Evolutionary conservation across 1,139 yeast species (phyloP), one percentile per base, ranked within the genome.

Genomic region (Pichia norvegensis): DNA sequence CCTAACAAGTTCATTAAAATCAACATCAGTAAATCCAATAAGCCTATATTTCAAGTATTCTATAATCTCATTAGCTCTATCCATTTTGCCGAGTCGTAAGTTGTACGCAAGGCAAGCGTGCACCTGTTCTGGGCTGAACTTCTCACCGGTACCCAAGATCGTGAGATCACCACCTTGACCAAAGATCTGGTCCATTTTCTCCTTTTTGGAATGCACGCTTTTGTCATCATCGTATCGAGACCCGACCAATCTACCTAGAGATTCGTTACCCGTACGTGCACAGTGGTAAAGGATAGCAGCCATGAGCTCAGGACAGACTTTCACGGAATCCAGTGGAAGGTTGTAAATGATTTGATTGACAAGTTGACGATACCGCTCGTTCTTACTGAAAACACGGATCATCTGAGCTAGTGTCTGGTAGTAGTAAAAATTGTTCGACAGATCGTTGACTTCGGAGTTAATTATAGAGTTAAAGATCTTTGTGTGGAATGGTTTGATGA

Each of bases 21-120:
- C 62, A 20, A 33, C 38, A 4, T 55, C 49, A 8, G 45, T 46
- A 40, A 59, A 55, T 14, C 48, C 41, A n/a, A 59, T 50, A 16
- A 58, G 43, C 35, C 57, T 50, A 13, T 52, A 50, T 31, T 51
- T 52, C 10, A 60, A 53, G 43, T 54, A 59, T 4, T 51, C 46
- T 11, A 61, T 44, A 4, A 73, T 64, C 43, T 64, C 65, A 42
- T 70, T 67, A 1, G 69, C 72, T 38, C 73, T 70, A 6, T 57
- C 57, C 20, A 66, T 61, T 38, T 73, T 73, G 5, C 67, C 64
- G 37, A 69, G 61, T 13, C 58, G 53, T 36, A 74, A 53, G 47
- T 72, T 70, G 46, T 72, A 58, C 25, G 65, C 53, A 17, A 75
- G 53, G 33, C 75, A 52, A 1, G 72, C 63, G 2, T 68, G 61